Conservation (phyloP, 768 basidiomycete species). For the Solioccasus polychromus region DNA sequence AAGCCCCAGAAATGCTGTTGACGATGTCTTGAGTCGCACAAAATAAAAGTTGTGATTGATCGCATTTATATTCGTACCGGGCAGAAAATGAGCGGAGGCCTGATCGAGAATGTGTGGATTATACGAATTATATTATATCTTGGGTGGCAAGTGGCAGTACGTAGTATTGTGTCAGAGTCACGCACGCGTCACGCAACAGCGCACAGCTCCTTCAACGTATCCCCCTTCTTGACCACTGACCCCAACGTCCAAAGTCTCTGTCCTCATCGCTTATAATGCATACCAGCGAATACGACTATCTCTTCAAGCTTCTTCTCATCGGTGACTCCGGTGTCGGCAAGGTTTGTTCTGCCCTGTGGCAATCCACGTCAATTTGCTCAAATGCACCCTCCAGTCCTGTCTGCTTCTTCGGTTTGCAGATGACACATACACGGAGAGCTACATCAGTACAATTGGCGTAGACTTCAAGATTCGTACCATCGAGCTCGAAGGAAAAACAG, state of each 20-base stretch:
- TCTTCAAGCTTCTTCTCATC: slow-evolving; percentile 94
- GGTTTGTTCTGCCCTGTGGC: slow-evolving; percentile 40
- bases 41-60: no score
- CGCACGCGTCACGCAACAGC: slow-evolving; percentile 34
- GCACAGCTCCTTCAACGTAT: slow-evolving; percentile 34
- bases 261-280: slow-evolving; percentile 56
- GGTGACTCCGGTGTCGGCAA: slow-evolving; percentile 96
- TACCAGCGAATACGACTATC: slow-evolving; percentile 92
- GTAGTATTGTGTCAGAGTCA: slow-evolving; percentile 23
- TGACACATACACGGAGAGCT: slow-evolving; percentile 96
- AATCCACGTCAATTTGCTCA: slow-evolving; percentile 22
- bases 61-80: no score
- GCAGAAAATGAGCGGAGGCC: slow-evolving; percentile 1
- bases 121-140: no score
- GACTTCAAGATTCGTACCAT: slow-evolving; percentile 99
- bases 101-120: slow-evolving; percentile 8
- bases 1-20: background rate
- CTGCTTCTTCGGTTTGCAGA: slow-evolving; percentile 90
- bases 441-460: slow-evolving; percentile 97
- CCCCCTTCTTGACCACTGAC: slow-evolving; percentile 31
- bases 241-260: slow-evolving; percentile 29
- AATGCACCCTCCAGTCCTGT: slow-evolving; percentile 67
- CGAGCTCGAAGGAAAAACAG: slow-evolving; percentile 96
- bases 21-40: no score
- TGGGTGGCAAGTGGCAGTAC: slow-evolving; percentile 31